A percentile compares a stretch with the other conserved stretches of the same genome.
Conservation (phyloP, 208 protist species). For the Trypanosoma cruzi region DNA sequence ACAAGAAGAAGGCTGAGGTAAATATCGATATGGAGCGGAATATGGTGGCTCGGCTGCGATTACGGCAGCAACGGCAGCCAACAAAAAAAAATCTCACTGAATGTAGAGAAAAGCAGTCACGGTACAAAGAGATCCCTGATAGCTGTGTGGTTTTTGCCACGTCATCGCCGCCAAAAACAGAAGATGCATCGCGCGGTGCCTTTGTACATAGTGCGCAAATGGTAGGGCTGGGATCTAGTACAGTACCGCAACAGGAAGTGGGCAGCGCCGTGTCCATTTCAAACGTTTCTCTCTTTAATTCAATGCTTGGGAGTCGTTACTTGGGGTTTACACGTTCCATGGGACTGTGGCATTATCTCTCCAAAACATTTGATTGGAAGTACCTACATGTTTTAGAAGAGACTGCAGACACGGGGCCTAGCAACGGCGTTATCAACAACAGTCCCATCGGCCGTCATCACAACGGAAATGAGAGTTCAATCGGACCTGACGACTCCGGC, state of each 20-base stretch:
- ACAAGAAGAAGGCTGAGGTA: constrained; percentile 5
- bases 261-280: constrained; percentile 22
- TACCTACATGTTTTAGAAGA: not conserved
- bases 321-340: constrained; percentile 17
- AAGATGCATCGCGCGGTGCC: not conserved
- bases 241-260: not conserved
- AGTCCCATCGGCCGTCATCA: not conserved
- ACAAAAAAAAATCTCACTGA: not conserved
- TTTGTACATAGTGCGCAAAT: not conserved
- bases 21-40: constrained; percentile 18
- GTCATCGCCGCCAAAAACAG: not conserved
- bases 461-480: constrained; percentile 16
- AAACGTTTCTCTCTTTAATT: constrained; percentile 30
- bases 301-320: constrained; percentile 11
- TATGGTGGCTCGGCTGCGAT: constrained; percentile 12
- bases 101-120: not conserved
- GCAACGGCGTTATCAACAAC: not conserved
- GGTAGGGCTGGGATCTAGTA: not conserved
- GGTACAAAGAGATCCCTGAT: not conserved
- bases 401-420: not conserved
- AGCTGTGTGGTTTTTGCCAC: not conserved
- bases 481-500: constrained; percentile 16
- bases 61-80: not conserved
- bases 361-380: not conserved
- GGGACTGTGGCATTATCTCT: constrained; percentile 18